These are phyloP conservation scores for Boletales sp. DNA, from an alignment of 768 basidiomycete species.

Conservation along the genomic window DNA sequence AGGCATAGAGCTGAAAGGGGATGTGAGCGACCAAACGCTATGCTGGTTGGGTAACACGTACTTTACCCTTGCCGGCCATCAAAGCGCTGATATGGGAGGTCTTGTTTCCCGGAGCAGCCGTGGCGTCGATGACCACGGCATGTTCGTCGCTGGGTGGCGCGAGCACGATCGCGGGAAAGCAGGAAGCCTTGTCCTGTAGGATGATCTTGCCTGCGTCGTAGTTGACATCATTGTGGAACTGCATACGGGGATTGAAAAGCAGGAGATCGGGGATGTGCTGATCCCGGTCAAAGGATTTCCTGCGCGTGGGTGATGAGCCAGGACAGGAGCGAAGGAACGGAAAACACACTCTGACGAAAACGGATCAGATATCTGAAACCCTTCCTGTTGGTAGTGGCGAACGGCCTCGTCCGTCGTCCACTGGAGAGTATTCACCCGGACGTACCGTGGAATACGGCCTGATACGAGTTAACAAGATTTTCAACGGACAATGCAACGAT, in stretches of 20 bases:
- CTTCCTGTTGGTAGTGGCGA: constrained; percentile 48
- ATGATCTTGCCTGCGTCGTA: constrained; percentile 83
- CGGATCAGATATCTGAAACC: constrained; percentile 52
- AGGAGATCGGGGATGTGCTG: constrained; percentile 81
- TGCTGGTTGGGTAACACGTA: constrained; percentile 22
- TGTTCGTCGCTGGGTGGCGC: constrained; percentile 55
- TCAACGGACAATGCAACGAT: background rate
- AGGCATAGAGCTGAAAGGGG: constrained; percentile 65
- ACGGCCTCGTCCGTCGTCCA: constrained; percentile 69
- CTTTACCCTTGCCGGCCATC: constrained; percentile 80
- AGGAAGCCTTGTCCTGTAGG: constrained; percentile 96
- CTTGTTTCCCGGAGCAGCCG: constrained; percentile 97
- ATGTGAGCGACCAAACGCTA: background rate
- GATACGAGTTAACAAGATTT: background rate
- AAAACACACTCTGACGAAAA: constrained; percentile 46
- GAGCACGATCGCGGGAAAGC: constrained; percentile 90
- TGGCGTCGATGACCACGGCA: constrained; percentile 81
- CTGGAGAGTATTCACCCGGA: constrained; percentile 72
- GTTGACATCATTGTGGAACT: constrained; percentile 67
- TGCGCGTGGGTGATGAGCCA: constrained; percentile 21
- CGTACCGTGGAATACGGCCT: constrained; percentile 81
- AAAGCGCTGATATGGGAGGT: constrained; percentile 90
- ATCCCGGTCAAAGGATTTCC: constrained; percentile 68
- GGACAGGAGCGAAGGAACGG: background rate
- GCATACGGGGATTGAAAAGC: constrained; percentile 61